These are phyloP conservation scores for Phaffomyces opuntiae DNA, from an alignment of 805 yeast genomes.

Conservation along the genomic window DNA sequence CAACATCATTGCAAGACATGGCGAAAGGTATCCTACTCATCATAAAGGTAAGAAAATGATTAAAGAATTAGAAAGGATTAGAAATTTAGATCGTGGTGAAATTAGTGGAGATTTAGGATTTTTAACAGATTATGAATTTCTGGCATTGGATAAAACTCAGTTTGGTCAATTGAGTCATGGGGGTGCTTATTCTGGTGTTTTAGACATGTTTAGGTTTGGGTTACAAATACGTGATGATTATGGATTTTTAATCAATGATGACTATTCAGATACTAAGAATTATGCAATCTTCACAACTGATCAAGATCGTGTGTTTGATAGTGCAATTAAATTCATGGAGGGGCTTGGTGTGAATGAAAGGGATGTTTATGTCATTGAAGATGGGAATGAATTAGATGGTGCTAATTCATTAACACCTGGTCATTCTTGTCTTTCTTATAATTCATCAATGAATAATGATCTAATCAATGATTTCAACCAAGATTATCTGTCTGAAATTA, in stretches of 20 bases:
- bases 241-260: slow-evolving; percentile 30
- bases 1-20: slow-evolving; percentile 46
- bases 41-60: slow-evolving; percentile 13
- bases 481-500: slow-evolving; percentile 18
- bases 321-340: slow-evolving; percentile 48
- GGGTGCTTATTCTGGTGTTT: slow-evolving; percentile 46
- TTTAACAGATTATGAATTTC: slow-evolving; percentile 38
- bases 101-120: slow-evolving; percentile 15
- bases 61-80: slow-evolving; percentile 24
- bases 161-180: slow-evolving; percentile 47
- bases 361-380: slow-evolving; percentile 35
- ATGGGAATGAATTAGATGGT: slow-evolving; percentile 38
- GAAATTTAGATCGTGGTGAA: slow-evolving; percentile 26
- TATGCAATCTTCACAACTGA: slow-evolving; percentile 41
- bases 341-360: slow-evolving; percentile 36
- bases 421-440: slow-evolving; percentile 33
- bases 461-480: slow-evolving; percentile 23
- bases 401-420: slow-evolving; percentile 53
- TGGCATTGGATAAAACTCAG: slow-evolving; percentile 29
- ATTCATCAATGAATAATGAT: slow-evolving; percentile 24
- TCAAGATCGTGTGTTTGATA: slow-evolving; percentile 47
- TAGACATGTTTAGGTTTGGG: slow-evolving; percentile 45
- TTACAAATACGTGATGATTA: slow-evolving; percentile 40
- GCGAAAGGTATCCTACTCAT: slow-evolving; percentile 46
- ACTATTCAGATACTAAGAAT: slow-evolving; percentile 30